phyloP scores from a whole-genome alignment of 225 moss, liverwort and hornwort genomes.

The Polytrichum commune region DNA sequence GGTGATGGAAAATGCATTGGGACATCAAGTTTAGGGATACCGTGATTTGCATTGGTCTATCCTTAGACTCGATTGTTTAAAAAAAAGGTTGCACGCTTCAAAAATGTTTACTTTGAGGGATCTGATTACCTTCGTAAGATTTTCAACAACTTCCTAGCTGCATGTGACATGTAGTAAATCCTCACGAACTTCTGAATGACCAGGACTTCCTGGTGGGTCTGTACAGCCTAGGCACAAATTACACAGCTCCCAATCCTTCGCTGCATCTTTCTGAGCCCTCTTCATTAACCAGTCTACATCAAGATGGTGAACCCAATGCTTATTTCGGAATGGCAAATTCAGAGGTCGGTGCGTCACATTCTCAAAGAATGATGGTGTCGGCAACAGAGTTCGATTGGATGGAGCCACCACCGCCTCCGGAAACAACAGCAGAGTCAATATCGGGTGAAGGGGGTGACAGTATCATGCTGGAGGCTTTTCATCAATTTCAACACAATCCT shows the following conservation, averaged over 20 bases:
- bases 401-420: slow-evolving; percentile 62
- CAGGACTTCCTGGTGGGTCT: slow-evolving; percentile 18
- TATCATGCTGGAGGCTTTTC: slow-evolving; percentile 71
- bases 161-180: background rate
- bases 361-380: slow-evolving; percentile 29
- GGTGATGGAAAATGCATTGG: too few relatives aligned
- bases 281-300: background rate
- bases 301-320: slow-evolving; percentile 10
- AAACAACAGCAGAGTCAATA: slow-evolving; percentile 15
- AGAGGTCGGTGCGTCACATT: slow-evolving; percentile 16
- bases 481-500: slow-evolving; percentile 74
- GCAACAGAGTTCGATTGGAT: slow-evolving; percentile 62
- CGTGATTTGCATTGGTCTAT: too few relatives aligned
- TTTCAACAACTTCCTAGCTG: too few relatives aligned
- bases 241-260: slow-evolving; percentile 16
- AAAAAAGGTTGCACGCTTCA: too few relatives aligned
- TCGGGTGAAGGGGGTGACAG: slow-evolving; percentile 31
- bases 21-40: too few relatives aligned
- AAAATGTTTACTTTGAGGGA: too few relatives aligned
- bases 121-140: too few relatives aligned
- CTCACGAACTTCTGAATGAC: slow-evolving; percentile 9
- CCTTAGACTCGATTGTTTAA: too few relatives aligned
- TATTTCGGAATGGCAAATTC: slow-evolving; percentile 6
- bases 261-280: slow-evolving; percentile 18
- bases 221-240: slow-evolving; percentile 23